Evolutionary conservation across 1,284 basidiomycete genomes (phyloP).

Genomic region (Stygiomarasmius scandens): DNA sequence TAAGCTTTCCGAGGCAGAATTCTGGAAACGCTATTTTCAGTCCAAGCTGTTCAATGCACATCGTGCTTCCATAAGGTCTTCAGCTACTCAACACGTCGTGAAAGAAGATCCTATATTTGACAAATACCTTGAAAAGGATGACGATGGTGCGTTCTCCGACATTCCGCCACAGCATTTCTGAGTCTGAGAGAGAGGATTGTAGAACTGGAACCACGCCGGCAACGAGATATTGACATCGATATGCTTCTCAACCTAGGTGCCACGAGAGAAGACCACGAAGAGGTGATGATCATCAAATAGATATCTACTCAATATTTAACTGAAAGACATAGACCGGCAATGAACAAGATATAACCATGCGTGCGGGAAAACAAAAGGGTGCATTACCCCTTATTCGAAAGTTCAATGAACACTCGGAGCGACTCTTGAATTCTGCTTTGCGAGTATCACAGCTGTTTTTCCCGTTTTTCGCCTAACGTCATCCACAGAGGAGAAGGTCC

Average conservation of each 20-base stretch:
- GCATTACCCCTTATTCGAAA: conserved; percentile 92
- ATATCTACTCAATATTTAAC: too few species aligned
- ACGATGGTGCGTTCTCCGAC: conserved; percentile 72
- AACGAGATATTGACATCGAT: conserved; percentile 70
- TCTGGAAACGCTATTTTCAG: conserved; percentile 97
- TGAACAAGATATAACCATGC: conserved; percentile 92
- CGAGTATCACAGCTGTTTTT: conserved; percentile 35
- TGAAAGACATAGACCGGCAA: conserved; percentile 72
- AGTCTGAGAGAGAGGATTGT: conserved; percentile 7
- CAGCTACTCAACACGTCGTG: conserved; percentile 81
- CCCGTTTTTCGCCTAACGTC: conserved; percentile 9
- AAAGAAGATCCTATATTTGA: conserved; percentile 96
- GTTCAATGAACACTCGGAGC: conserved; percentile 96
- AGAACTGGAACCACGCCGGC: conserved; percentile 83
- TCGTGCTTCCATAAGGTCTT: conserved; percentile 88
- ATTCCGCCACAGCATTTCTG: conserved; percentile 1
- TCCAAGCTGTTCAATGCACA: conserved; percentile 94
- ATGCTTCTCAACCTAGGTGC: conserved; percentile 86
- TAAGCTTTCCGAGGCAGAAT: conserved; percentile 86
- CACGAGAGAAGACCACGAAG: conserved; percentile 90
- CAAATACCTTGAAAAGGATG: conserved; percentile 91
- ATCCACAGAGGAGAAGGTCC: conserved; percentile 61
- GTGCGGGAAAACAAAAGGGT: conserved; percentile 85
- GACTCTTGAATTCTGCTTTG: conserved; percentile 80
- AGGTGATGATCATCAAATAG: too few species aligned